These are phyloP conservation scores for Chlamydomonas reinhardtii DNA, from an alignment of 163 green algal species.

Conservation along the genomic window DNA sequence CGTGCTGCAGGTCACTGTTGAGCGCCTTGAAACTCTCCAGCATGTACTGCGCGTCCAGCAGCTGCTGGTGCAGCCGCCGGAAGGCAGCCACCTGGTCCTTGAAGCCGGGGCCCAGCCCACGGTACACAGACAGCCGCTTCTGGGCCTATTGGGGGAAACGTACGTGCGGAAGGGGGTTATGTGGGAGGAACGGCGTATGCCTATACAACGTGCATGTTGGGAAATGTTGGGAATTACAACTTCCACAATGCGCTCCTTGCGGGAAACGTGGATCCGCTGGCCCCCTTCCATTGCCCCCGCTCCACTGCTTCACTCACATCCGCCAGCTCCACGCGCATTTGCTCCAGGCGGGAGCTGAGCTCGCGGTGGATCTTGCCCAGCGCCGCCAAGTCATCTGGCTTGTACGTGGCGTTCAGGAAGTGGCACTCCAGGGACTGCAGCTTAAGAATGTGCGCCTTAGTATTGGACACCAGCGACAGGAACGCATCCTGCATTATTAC, in stretches of 20 bases:
- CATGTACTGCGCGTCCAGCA: constrained; percentile 41
- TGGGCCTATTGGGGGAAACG: no score
- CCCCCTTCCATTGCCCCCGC: no score
- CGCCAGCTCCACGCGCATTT: not conserved
- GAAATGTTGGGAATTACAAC: no score
- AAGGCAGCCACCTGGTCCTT: constrained; percentile 21
- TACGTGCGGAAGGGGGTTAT: no score
- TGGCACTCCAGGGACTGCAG: constrained; percentile 41
- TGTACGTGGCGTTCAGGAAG: constrained; percentile 17
- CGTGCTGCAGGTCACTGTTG: constrained; percentile 20
- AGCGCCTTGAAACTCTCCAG: constrained; percentile 34
- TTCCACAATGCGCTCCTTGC: not conserved
- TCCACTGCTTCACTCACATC: not conserved
- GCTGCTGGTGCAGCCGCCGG: constrained; percentile 25
- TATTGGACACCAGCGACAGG: not conserved
- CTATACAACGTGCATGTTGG: no score
- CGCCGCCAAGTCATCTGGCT: constrained; percentile 9
- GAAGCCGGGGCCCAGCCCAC: constrained; percentile 22
- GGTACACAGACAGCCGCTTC: constrained; percentile 18
- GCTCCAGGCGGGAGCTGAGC: not conserved
- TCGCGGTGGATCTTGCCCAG: constrained; percentile 21
- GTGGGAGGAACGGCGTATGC: no score
- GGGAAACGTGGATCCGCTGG: no score
- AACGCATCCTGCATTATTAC: not conserved
- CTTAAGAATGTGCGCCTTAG: constrained; percentile 25